A percentile compares a stretch with the other conserved stretches of the same genome.
Evolutionary conservation across 306 rosid genomes (phyloP).

Genomic region (Cucumis hystrix): DNA sequence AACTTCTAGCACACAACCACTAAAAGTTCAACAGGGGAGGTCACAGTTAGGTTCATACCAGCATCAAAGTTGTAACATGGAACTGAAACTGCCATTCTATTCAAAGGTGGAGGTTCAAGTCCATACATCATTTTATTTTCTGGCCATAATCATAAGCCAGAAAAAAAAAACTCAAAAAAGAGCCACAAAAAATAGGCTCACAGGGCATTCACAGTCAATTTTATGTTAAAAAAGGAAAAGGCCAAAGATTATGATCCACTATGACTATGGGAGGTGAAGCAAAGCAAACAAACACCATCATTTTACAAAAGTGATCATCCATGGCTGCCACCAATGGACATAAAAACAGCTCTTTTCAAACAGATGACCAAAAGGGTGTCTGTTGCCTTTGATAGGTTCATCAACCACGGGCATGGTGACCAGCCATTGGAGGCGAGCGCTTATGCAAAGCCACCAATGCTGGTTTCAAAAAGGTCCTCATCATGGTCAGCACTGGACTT

Average conservation of each 20-base stretch:
- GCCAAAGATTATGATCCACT: constrained; percentile 22
- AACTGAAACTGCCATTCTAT: neutral
- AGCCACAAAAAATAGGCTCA: constrained; percentile 24
- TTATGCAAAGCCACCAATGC: constrained; percentile 31
- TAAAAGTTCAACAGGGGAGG: neutral
- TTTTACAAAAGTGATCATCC: constrained; percentile 81
- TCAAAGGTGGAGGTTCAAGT: neutral
- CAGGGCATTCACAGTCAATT: neutral
- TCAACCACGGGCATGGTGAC: constrained; percentile 5
- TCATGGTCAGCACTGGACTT: constrained; percentile 21
- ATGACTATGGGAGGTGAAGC: constrained; percentile 36
- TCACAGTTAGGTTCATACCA: neutral
- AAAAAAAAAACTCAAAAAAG: constrained; percentile 1
- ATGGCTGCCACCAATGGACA: constrained; percentile 80
- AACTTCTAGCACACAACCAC: too few relatives aligned
- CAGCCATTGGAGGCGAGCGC: neutral
- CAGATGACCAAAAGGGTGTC: constrained; percentile 55
- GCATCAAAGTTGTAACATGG: neutral
- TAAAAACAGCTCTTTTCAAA: constrained; percentile 48
- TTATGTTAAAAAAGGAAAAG: neutral
- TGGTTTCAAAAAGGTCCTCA: constrained; percentile 29
- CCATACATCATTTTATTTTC: constrained; percentile 1
- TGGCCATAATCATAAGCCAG: neutral
- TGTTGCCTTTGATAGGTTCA: constrained; percentile 5
- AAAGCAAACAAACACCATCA: constrained; percentile 27